Evolutionary conservation across 2,329 filamentous ascomycete genomes (phyloP).

Genomic region (Fusarium sp.): DNA sequence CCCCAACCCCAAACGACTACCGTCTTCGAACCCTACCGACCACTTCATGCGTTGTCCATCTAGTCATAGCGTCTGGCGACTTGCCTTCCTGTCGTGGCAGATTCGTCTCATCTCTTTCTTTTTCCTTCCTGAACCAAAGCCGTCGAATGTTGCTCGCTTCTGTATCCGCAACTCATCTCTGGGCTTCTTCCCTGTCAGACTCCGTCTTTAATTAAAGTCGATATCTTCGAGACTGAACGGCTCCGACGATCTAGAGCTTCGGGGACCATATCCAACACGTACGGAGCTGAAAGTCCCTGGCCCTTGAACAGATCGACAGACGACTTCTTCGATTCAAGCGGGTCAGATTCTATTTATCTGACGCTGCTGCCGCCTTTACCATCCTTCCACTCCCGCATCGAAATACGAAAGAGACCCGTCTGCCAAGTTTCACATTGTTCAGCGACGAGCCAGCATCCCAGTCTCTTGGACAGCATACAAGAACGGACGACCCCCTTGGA

Average conservation of each 20-base stretch:
- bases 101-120: conserved; percentile 44
- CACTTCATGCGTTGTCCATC: conserved; percentile 43
- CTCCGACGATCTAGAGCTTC: conserved; percentile 32
- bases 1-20: conserved; percentile 44
- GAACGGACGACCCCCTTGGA: conserved; percentile 30
- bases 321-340: conserved; percentile 36
- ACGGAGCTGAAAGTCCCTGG: conserved; percentile 27
- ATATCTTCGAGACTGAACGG: conserved; percentile 25
- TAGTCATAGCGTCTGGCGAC: conserved; percentile 39
- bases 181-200: conserved; percentile 9
- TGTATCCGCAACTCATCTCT: conserved; percentile 30
- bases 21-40: conserved; percentile 43
- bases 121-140: conserved; percentile 32
- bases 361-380: conserved; percentile 25
- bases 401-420: conserved; percentile 31
- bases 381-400: conserved; percentile 22
- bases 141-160: conserved; percentile 23
- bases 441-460: conserved; percentile 24
- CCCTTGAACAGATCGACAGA: conserved; percentile 35
- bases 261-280: conserved; percentile 15
- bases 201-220: conserved; percentile 25
- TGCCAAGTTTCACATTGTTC: conserved; percentile 29
- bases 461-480: conserved; percentile 35
- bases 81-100: conserved; percentile 39
- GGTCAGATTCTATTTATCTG: conserved; percentile 35